A percentile compares a stretch with the other conserved stretches of the same genome.
Conservation (phyloP, 768 basidiomycete genomes). For the Royoungia palumana region DNA sequence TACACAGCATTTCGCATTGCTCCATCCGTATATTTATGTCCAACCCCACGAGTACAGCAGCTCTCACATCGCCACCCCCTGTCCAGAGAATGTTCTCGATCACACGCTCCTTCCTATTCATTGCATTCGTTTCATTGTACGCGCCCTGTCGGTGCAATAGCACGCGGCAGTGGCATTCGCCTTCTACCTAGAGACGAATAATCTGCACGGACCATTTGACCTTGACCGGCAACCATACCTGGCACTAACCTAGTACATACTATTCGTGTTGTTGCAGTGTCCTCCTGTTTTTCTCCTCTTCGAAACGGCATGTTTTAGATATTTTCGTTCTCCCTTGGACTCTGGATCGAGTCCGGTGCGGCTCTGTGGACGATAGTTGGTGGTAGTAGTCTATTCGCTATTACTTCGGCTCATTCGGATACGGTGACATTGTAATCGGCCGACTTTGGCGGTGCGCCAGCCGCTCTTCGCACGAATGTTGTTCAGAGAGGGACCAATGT, state of each 20-base stretch:
- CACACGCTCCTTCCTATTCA: neutral
- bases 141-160: neutral
- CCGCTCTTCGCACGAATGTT: conserved; percentile 8
- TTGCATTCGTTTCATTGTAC: conserved; percentile 2
- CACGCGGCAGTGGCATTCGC: neutral
- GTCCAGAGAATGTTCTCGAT: neutral
- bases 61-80: neutral
- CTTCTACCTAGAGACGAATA: conserved; percentile 10
- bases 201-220: conserved; percentile 4
- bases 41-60: neutral
- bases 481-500: conserved; percentile 13
- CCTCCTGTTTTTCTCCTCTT: neutral
- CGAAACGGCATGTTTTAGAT: neutral
- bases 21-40: conserved; percentile 1
- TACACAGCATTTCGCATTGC: conserved; percentile 3
- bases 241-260: neutral
- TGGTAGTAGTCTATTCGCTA: neutral
- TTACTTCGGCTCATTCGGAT: conserved; percentile 7
- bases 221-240: neutral
- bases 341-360: no score
- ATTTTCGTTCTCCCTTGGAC: neutral
- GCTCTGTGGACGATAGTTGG: neutral
- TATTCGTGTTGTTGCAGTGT: neutral
- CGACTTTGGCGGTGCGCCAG: conserved; percentile 1
- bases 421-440: conserved; percentile 11